Conservation (phyloP, 805 yeast genomes). For the Candida coquimbonensis region DNA sequence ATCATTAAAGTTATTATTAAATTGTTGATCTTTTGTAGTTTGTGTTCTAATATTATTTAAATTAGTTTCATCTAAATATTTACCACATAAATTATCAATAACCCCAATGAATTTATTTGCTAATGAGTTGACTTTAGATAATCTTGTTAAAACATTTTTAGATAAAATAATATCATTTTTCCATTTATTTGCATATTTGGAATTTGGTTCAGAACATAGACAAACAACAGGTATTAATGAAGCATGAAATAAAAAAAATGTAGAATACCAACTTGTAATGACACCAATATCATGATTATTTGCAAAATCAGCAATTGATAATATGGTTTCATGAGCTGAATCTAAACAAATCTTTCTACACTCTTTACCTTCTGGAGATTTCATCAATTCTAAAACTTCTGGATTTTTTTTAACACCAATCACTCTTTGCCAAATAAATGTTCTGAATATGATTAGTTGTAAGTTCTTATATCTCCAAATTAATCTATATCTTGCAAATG, state of each 20-base stretch:
- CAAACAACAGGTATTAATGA: constrained; percentile 51
- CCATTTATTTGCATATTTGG: constrained; percentile 40
- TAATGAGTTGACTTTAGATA: constrained; percentile 36
- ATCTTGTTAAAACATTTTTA: constrained; percentile 30
- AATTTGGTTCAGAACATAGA: constrained; percentile 42
- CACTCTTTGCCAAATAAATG: constrained; percentile 49
- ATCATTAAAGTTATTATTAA: no score
- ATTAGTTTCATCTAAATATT: constrained; percentile 18
- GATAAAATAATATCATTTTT: constrained; percentile 34
- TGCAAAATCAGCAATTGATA: constrained; percentile 37
- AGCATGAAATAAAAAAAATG: constrained; percentile 58
- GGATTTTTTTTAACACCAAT: constrained; percentile 31
- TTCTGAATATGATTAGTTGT: constrained; percentile 47
- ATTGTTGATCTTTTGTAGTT: neutral
- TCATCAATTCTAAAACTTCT: constrained; percentile 25
- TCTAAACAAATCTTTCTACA: constrained; percentile 45
- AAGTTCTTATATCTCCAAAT: constrained; percentile 54
- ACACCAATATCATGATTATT: constrained; percentile 32
- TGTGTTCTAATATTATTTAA: constrained; percentile 4
- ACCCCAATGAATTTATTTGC: constrained; percentile 40
- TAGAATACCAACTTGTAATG: constrained; percentile 55
- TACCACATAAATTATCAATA: constrained; percentile 36
- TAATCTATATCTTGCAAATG: constrained; percentile 44
- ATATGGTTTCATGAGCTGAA: constrained; percentile 46
- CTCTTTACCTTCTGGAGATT: constrained; percentile 37